Percentiles rank a stretch among this genome's conserved stretches.
These are phyloP conservation scores for Prototheca wickerhamii DNA, from an alignment of 163 green algal species.

Conservation along the genomic window DNA sequence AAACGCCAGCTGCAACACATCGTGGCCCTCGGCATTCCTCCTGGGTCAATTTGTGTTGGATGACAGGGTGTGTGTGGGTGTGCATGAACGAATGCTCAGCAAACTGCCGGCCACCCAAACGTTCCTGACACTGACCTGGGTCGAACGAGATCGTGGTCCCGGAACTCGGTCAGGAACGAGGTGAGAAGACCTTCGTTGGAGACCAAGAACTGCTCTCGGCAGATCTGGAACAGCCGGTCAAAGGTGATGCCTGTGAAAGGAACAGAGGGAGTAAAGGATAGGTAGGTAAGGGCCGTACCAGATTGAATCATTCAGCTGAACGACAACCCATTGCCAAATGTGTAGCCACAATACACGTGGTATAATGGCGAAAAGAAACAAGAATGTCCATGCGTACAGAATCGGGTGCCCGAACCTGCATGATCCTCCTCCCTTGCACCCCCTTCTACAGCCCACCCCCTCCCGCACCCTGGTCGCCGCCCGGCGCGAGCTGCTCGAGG, in stretches of 20 bases:
- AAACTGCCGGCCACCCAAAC: not conserved
- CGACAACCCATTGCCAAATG: no score
- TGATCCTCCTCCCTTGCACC: not conserved
- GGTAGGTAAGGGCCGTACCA: not conserved
- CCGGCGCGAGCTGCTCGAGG: conserved; percentile 49
- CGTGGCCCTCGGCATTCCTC: no score
- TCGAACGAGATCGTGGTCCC: conserved; percentile 73
- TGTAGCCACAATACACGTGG: not conserved
- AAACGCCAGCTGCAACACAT: no score
- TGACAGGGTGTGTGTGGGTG: no score
- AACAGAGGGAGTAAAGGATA: not conserved
- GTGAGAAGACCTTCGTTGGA: conserved; percentile 67
- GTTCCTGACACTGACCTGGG: conserved; percentile 29
- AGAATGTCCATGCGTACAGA: no score
- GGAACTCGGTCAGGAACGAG: conserved; percentile 78
- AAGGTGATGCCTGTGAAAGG: conserved; percentile 58
- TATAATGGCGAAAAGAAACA: no score
- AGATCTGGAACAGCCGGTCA: conserved; percentile 60
- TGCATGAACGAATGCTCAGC: not conserved
- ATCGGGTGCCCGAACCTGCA: no score
- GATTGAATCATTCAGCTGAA: no score
- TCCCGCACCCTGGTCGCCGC: conserved; percentile 11
- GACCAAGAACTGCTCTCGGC: conserved; percentile 75
- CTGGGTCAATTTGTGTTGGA: no score
- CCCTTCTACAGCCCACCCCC: not conserved